phyloP scores from a whole-genome alignment of 192 early-diverging fungal genomes.

The Entomortierella chlamydospora region DNA sequence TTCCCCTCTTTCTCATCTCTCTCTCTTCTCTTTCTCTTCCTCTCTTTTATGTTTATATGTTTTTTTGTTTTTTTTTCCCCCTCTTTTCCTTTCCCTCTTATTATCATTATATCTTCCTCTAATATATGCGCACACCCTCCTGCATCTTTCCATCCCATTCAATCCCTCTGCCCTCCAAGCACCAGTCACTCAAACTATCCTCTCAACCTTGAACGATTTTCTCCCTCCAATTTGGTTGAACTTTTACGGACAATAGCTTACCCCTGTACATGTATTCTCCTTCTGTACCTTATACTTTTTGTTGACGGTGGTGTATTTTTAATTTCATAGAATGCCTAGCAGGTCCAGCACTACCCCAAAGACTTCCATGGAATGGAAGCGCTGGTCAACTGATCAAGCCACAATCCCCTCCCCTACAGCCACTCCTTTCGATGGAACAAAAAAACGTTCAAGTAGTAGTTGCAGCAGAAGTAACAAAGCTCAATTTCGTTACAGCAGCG shows the following conservation, averaged over 20 bases:
- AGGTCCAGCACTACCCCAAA: neutral
- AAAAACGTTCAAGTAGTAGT: neutral
- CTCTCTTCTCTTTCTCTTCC: neutral
- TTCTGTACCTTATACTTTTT: no score
- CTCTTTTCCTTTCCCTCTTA: neutral
- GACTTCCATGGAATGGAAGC: constrained; percentile 2
- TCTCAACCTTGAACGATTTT: no score
- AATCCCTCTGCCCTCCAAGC: no score
- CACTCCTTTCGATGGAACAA: neutral
- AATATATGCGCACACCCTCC: no score
- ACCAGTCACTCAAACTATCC: no score
- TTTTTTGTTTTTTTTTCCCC: no score
- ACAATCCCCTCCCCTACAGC: neutral
- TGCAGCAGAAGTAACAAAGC: neutral
- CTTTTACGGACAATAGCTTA: no score
- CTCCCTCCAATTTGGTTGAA: no score
- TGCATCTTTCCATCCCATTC: no score
- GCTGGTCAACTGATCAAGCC: constrained; percentile 7
- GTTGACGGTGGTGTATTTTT: no score
- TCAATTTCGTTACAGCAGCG: constrained; percentile 17
- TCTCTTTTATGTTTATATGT: neutral
- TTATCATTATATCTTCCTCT: neutral
- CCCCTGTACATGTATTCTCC: no score
- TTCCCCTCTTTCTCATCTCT: neutral
- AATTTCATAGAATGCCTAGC: no score